Conservation (phyloP, 805 yeast genomes). For the Zygoascus biomembranicola region DNA sequence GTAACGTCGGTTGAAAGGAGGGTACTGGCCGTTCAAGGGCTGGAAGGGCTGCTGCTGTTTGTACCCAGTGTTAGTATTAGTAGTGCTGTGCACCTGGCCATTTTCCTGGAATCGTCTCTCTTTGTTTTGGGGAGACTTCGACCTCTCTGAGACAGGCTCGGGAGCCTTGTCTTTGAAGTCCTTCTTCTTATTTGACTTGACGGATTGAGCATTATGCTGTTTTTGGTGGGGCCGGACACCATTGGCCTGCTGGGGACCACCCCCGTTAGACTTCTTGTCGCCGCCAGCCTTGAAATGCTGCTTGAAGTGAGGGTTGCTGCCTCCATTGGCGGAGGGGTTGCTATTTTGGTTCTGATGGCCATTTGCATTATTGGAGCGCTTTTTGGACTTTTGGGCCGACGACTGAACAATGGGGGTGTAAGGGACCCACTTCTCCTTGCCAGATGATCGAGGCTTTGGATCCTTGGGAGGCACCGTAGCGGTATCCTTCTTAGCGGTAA, state of each 20-base stretch:
- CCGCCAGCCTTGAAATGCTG: slow-evolving; percentile 1
- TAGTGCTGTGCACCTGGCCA: not conserved
- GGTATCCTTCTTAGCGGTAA: slow-evolving; percentile 15
- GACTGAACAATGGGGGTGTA: slow-evolving; percentile 36
- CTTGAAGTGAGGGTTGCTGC: slow-evolving; percentile 9
- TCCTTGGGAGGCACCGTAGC: slow-evolving; percentile 9
- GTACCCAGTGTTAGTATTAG: not conserved
- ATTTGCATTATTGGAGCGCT: slow-evolving; percentile 7
- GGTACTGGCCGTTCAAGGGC: not conserved
- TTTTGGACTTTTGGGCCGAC: slow-evolving; percentile 6
- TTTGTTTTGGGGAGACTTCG: slow-evolving; percentile 1
- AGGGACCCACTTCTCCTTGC: slow-evolving; percentile 69
- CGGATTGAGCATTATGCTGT: not conserved
- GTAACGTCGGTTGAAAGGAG: not conserved
- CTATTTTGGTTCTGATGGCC: slow-evolving; percentile 15
- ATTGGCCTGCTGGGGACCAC: not conserved
- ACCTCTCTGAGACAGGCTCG: not conserved
- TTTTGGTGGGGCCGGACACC: not conserved
- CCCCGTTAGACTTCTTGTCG: not conserved
- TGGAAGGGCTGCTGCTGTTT: not conserved
- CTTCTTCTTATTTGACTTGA: slow-evolving; percentile 4
- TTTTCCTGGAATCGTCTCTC: not conserved
- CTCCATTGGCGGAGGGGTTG: slow-evolving; percentile 16
- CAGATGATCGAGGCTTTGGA: slow-evolving; percentile 20
- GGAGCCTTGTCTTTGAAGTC: slow-evolving; percentile 2